These are phyloP conservation scores for Dactylellina leptospora DNA, from an alignment of 2,329 filamentous ascomycete genomes.

Conservation along the genomic window DNA sequence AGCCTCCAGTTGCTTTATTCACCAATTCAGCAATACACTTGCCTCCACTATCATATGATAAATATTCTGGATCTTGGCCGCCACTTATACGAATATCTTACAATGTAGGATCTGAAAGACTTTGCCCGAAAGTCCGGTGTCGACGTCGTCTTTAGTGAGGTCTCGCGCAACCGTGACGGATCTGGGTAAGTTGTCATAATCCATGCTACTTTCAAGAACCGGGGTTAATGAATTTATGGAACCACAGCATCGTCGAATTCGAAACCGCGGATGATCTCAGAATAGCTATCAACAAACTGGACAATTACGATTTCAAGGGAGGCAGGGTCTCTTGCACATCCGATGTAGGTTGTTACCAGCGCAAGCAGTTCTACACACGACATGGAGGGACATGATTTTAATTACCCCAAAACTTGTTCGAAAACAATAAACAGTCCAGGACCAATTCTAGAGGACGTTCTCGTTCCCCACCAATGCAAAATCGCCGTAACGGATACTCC, in stretches of 20 bases:
- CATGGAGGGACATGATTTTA: slow-evolving; percentile 42
- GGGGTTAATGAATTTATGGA: slow-evolving; percentile 30
- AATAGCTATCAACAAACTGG: slow-evolving; percentile 92
- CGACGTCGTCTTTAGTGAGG: slow-evolving; percentile 98
- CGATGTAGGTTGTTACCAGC: slow-evolving; percentile 71
- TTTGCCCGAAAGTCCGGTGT: slow-evolving; percentile 96
- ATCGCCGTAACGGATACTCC: slow-evolving; percentile 39
- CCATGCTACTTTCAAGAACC: slow-evolving; percentile 23
- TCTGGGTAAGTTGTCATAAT: slow-evolving; percentile 76
- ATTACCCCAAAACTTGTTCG: background rate
- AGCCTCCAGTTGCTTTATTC: slow-evolving; percentile 42
- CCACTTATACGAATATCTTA: slow-evolving; percentile 58
- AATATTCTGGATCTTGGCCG: slow-evolving; percentile 58
- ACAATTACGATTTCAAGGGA: slow-evolving; percentile 91
- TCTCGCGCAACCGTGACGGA: slow-evolving; percentile 87
- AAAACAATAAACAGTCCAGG: slow-evolving; percentile 29
- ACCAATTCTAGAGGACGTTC: slow-evolving; percentile 46
- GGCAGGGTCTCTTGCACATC: slow-evolving; percentile 83
- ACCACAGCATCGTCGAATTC: slow-evolving; percentile 99
- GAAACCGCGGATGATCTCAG: slow-evolving; percentile 90
- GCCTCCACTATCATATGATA: slow-evolving; percentile 49
- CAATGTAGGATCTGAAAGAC: slow-evolving; percentile 96
- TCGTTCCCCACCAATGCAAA: slow-evolving; percentile 40
- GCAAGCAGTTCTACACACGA: slow-evolving; percentile 41
- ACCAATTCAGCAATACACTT: slow-evolving; percentile 41